phyloP scores from a whole-genome alignment of 257 asterid species.

The Gentiana macrophylla region DNA sequence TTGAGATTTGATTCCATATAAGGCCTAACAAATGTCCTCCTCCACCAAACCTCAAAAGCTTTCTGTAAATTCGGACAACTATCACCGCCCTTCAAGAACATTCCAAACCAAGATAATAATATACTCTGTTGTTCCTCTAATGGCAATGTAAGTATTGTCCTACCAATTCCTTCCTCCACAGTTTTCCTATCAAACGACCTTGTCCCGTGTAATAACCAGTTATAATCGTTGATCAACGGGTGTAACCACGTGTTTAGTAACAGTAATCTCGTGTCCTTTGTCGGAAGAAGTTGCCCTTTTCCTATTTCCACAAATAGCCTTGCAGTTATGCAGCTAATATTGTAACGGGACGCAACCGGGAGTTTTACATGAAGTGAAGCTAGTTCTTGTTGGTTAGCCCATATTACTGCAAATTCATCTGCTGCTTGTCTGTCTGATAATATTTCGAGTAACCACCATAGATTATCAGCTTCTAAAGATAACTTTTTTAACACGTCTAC shows the following conservation, averaged over 20 bases:
- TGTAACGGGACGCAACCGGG: conserved; percentile 42
- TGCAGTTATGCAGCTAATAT: conserved; percentile 64
- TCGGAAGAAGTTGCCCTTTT: conserved; percentile 73
- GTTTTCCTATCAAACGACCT: conserved; percentile 70
- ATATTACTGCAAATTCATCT: conserved; percentile 56
- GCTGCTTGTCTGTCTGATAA: conserved; percentile 59
- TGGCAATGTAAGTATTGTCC: conserved; percentile 80
- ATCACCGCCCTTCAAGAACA: conserved; percentile 72
- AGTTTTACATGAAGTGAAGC: conserved; percentile 47
- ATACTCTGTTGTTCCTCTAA: conserved; percentile 82
- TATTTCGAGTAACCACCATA: conserved; percentile 79
- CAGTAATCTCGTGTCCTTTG: conserved; percentile 57
- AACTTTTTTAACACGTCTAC: conserved; percentile 38
- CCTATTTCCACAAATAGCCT: conserved; percentile 83
- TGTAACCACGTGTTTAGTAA: conserved; percentile 72
- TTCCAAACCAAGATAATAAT: conserved; percentile 67
- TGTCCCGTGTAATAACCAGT: conserved; percentile 77
- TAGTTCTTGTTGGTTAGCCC: conserved; percentile 64
- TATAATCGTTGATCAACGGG: conserved; percentile 73
- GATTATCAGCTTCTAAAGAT: conserved; percentile 64
- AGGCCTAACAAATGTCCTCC: conserved; percentile 74
- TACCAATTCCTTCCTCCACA: conserved; percentile 92
- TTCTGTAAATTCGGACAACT: conserved; percentile 80
- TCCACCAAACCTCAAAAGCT: conserved; percentile 99
- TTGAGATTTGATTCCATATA: conserved; percentile 31